Conservation (phyloP, 495 filamentous ascomycete species). For the Annulohypoxylon nitens region DNA sequence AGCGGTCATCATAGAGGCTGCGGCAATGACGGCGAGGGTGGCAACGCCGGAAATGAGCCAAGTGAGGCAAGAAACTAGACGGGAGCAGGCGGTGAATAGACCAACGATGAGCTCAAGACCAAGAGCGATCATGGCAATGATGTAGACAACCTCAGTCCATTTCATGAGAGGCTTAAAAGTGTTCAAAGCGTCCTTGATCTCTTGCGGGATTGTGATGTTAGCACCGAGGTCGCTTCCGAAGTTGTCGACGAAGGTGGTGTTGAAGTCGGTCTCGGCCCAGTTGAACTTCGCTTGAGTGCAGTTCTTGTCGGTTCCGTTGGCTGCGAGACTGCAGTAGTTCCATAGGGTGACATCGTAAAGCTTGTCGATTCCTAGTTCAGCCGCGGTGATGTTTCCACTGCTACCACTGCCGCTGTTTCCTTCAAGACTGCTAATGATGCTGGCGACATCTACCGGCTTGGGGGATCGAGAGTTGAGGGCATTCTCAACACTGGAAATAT, state of each 20-base stretch:
- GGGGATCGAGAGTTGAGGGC: constrained; percentile 39
- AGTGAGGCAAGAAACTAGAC: constrained; percentile 62
- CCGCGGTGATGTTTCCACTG: constrained; percentile 61
- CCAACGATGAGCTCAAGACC: constrained; percentile 82
- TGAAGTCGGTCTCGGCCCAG: constrained; percentile 77
- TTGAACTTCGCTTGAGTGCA: constrained; percentile 77
- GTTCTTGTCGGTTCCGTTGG: constrained; percentile 62
- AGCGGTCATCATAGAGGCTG: constrained; percentile 71
- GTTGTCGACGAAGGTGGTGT: constrained; percentile 63
- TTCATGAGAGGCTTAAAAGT: constrained; percentile 78
- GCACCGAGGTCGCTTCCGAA: constrained; percentile 57
- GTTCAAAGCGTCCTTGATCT: constrained; percentile 73
- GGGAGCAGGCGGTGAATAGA: constrained; percentile 72
- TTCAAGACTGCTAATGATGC: constrained; percentile 31
- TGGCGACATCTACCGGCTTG: constrained; percentile 33
- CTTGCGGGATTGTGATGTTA: constrained; percentile 68
- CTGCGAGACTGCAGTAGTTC: constrained; percentile 80
- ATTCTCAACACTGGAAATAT: constrained; percentile 37
- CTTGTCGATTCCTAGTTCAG: constrained; percentile 73
- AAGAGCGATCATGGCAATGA: constrained; percentile 76
- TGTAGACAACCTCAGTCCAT: constrained; percentile 86
- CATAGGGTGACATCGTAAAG: constrained; percentile 86
- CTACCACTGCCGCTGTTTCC: constrained; percentile 6
- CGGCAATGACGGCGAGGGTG: constrained; percentile 71
- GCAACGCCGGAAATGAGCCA: constrained; percentile 64